Percentiles rank a stretch among this genome's conserved stretches.
phyloP scores from a whole-genome alignment of 2,329 filamentous ascomycete genomes.

The Penicillium frequentans region DNA sequence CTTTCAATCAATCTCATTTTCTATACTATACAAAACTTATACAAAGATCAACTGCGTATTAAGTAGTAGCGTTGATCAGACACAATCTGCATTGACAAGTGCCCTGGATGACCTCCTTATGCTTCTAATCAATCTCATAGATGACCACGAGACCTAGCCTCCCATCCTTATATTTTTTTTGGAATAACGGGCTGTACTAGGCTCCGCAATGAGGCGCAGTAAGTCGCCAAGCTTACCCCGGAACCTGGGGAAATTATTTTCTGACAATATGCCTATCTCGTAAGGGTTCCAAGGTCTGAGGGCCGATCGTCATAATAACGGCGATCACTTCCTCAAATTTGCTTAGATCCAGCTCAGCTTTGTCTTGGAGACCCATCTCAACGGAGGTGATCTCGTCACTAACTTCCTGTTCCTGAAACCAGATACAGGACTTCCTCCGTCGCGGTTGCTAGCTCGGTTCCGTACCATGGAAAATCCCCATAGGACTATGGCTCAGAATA shows the following conservation, averaged over 20 bases:
- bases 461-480: no score
- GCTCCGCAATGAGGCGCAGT: not conserved
- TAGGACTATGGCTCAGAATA: no score
- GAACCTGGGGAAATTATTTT: not conserved
- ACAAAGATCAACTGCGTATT: no score
- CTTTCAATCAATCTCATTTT: not conserved
- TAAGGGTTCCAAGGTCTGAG: not conserved
- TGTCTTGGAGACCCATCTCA: no score
- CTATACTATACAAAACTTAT: not conserved
- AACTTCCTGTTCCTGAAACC: not conserved
- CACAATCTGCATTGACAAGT: not conserved
- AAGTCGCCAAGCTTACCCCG: constrained; percentile 1
- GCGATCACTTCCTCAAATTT: not conserved
- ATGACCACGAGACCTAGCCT: not conserved
- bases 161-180: not conserved
- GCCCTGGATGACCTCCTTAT: not conserved
- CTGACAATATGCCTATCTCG: not conserved
- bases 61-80: no score
- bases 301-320: not conserved
- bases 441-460: not conserved
- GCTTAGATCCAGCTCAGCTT: not conserved
- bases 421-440: not conserved
- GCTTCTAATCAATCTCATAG: not conserved
- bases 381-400: not conserved
- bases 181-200: not conserved